Evolutionary conservation across 768 basidiomycete genomes (phyloP).

Genomic region (Suillus subaureus): DNA sequence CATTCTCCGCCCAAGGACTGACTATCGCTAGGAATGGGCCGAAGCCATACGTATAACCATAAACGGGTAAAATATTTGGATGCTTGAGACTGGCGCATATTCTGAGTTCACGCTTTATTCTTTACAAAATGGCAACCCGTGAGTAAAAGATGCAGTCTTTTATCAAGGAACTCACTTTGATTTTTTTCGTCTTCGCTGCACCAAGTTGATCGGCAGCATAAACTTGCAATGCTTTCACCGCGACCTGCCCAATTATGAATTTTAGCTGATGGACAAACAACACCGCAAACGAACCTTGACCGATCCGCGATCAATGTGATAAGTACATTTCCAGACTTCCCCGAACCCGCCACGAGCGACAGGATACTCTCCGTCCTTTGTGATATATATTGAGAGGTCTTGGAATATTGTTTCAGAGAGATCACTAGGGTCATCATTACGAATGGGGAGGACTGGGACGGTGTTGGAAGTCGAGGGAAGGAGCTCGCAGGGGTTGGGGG

Average conservation of each 20-base stretch:
- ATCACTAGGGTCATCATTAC: background rate
- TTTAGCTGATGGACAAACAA: background rate
- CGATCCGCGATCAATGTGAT: background rate
- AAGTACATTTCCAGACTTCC: slow-evolving; percentile 7
- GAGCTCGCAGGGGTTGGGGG: background rate
- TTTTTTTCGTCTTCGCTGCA: background rate
- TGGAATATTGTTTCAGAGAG: background rate
- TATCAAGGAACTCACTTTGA: background rate
- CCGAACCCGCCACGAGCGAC: slow-evolving; percentile 6
- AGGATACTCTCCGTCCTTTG: background rate
- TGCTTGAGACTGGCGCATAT: slow-evolving; percentile 31
- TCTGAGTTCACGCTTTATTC: slow-evolving; percentile 19
- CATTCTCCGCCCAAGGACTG: slow-evolving; percentile 37
- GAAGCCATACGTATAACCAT: slow-evolving; percentile 31
- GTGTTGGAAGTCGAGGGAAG: background rate
- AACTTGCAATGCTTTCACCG: slow-evolving; percentile 26
- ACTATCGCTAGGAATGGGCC: slow-evolving; percentile 35
- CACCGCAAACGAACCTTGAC: background rate
- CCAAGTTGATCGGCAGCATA: slow-evolving; percentile 16
- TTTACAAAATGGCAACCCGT: slow-evolving; percentile 16
- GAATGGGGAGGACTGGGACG: background rate
- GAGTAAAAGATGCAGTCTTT: background rate
- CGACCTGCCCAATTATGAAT: slow-evolving; percentile 16
- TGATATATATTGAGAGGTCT: slow-evolving; percentile 4
- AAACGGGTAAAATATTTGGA: slow-evolving; percentile 30